Percentiles rank a stretch among this genome's conserved stretches.
Evolutionary conservation across 495 filamentous ascomycete genomes (phyloP).

Genomic region (Rhizodiscina lignyota): DNA sequence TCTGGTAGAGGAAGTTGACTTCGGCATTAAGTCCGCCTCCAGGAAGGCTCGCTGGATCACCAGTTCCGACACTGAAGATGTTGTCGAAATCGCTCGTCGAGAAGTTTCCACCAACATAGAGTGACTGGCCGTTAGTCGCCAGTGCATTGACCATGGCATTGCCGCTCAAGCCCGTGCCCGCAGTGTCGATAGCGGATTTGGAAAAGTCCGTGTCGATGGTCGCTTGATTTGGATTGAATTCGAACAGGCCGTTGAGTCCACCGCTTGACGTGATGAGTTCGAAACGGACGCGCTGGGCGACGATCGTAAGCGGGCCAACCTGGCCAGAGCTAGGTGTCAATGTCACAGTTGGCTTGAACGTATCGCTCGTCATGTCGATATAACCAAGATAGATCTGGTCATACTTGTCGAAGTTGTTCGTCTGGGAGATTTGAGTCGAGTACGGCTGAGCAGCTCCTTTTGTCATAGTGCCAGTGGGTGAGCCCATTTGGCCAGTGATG

Average conservation of each 20-base stretch:
- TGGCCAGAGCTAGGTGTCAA: conserved; percentile 53
- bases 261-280: conserved; percentile 48
- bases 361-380: conserved; percentile 56
- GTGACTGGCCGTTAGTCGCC: conserved; percentile 34
- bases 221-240: conserved; percentile 55
- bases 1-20: conserved; percentile 50
- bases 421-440: conserved; percentile 52
- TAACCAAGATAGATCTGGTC: conserved; percentile 74
- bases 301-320: conserved; percentile 47
- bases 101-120: conserved; percentile 79
- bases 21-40: conserved; percentile 68
- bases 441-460: conserved; percentile 22
- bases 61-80: conserved; percentile 54
- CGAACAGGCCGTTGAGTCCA: conserved; percentile 79
- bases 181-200: conserved; percentile 54
- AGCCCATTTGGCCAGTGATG: conserved; percentile 54
- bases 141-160: conserved; percentile 52
- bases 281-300: conserved; percentile 76
- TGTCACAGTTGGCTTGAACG: conserved; percentile 70
- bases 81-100: conserved; percentile 46
- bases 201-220: conserved; percentile 45
- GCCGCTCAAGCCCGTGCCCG: conserved; percentile 47
- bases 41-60: conserved; percentile 42
- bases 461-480: conserved; percentile 27
- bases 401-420: conserved; percentile 87